These are phyloP conservation scores for Aspergillus transmontanensis DNA, from an alignment of 2,329 filamentous ascomycete species.

Conservation along the genomic window DNA sequence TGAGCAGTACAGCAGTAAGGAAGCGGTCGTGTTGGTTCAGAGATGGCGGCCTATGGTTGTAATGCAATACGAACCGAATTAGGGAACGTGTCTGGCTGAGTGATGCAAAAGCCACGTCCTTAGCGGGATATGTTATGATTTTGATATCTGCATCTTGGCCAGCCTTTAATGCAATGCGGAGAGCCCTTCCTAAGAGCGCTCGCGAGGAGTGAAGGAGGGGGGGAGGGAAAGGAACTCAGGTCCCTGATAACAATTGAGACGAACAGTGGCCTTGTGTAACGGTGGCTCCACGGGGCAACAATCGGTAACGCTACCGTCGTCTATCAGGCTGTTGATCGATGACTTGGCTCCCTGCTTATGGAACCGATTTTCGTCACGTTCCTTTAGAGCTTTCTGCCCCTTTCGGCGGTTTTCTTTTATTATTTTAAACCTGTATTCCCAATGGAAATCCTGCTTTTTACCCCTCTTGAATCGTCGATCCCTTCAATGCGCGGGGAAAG, in stretches of 20 bases:
- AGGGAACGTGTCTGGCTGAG: constrained; percentile 33
- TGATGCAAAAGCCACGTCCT: constrained; percentile 42
- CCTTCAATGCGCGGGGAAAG: constrained; percentile 36
- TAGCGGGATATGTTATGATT: constrained; percentile 40
- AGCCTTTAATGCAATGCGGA: constrained; percentile 42
- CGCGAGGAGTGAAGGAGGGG: constrained; percentile 26
- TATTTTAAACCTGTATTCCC: constrained; percentile 19
- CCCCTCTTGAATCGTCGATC: constrained; percentile 35
- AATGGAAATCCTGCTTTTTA: constrained; percentile 23
- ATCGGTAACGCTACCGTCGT: constrained; percentile 15
- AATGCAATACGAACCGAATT: constrained; percentile 36
- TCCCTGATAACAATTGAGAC: constrained; percentile 28
- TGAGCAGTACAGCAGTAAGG: constrained; percentile 31
- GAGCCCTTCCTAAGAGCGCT: constrained; percentile 46
- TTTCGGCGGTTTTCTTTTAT: constrained; percentile 21
- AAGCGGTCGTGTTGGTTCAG: constrained; percentile 32
- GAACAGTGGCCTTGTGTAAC: constrained; percentile 26
- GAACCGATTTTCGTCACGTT: constrained; percentile 19
- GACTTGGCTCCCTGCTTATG: constrained; percentile 17
- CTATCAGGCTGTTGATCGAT: constrained; percentile 13
- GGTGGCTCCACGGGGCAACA: constrained; percentile 14
- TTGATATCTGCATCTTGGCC: constrained; percentile 50
- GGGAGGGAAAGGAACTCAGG: constrained; percentile 19
- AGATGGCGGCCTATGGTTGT: constrained; percentile 25
- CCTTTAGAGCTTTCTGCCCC: constrained; percentile 14